Evolutionary conservation across 768 basidiomycete species (phyloP).

Genomic region (Lentinus tigrinus): DNA sequence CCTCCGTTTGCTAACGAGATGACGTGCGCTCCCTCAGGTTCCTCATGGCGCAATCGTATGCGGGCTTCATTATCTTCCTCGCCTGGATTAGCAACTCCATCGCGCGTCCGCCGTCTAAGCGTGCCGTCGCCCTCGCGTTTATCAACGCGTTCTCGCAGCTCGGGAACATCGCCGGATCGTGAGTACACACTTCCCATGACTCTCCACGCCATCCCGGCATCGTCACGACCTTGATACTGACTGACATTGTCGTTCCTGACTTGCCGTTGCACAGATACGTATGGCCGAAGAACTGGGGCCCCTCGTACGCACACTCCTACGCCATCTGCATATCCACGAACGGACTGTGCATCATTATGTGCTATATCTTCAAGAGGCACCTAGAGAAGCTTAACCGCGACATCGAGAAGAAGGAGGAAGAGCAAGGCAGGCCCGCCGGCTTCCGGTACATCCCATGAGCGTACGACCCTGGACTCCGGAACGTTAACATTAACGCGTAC

Average conservation of each 20-base stretch:
- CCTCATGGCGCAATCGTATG: slow-evolving; percentile 72
- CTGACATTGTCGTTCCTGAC: background rate
- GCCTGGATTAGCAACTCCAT: slow-evolving; percentile 57
- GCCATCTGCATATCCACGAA: slow-evolving; percentile 67
- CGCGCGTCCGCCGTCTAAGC: slow-evolving; percentile 81
- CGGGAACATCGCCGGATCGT: slow-evolving; percentile 85
- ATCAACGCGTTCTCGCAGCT: slow-evolving; percentile 81
- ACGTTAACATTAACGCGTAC: background rate
- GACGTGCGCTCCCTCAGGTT: slow-evolving; percentile 55
- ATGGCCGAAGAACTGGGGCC: slow-evolving; percentile 71
- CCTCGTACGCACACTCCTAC: slow-evolving; percentile 67
- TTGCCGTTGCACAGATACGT: too few relatives aligned
- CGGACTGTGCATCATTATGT: slow-evolving; percentile 39
- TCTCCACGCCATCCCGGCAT: background rate
- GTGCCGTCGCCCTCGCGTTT: slow-evolving; percentile 82
- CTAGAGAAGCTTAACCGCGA: slow-evolving; percentile 30
- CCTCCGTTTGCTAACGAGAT: background rate
- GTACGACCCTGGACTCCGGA: background rate
- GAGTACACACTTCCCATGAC: slow-evolving; percentile 31
- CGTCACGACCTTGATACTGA: background rate
- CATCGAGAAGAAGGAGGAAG: slow-evolving; percentile 39
- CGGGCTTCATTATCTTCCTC: slow-evolving; percentile 67
- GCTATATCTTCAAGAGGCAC: slow-evolving; percentile 32
- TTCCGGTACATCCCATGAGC: slow-evolving; percentile 41
- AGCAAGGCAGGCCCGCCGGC: slow-evolving; percentile 34